These are phyloP conservation scores for Entrophospora sp. DNA, from an alignment of 192 early-diverging fungal genomes.

Conservation along the genomic window DNA sequence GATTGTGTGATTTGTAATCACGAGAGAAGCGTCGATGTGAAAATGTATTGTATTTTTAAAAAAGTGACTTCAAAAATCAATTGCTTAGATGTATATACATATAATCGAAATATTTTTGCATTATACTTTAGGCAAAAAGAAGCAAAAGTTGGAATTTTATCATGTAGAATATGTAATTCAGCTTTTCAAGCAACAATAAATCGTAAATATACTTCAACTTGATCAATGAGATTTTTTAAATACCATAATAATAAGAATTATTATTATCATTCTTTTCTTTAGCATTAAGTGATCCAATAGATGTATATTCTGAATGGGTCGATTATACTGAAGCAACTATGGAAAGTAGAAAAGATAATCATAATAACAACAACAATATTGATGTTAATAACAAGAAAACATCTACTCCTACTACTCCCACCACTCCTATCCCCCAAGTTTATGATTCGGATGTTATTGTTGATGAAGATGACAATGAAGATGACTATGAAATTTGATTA, in stretches of 20 bases:
- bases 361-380: too few species aligned
- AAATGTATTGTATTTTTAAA: conserved; percentile 51
- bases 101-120: neutral
- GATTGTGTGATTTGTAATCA: conserved; percentile 80
- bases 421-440: too few species aligned
- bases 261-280: neutral
- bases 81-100: neutral
- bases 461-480: too few species aligned
- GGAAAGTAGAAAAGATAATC: too few species aligned
- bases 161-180: conserved; percentile 66
- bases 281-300: conserved; percentile 70
- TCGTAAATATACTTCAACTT: conserved; percentile 23
- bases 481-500: too few species aligned
- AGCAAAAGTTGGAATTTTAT: conserved; percentile 59
- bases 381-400: too few species aligned
- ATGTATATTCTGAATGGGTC: conserved; percentile 89
- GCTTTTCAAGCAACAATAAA: conserved; percentile 62
- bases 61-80: neutral
- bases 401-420: too few species aligned
- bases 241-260: neutral
- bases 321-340: conserved; percentile 76
- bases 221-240: neutral
- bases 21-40: conserved; percentile 58
- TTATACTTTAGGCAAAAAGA: conserved; percentile 37
- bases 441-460: too few species aligned